These are phyloP conservation scores for Fomitopsis serialis DNA, from an alignment of 768 basidiomycete genomes.

Conservation along the genomic window DNA sequence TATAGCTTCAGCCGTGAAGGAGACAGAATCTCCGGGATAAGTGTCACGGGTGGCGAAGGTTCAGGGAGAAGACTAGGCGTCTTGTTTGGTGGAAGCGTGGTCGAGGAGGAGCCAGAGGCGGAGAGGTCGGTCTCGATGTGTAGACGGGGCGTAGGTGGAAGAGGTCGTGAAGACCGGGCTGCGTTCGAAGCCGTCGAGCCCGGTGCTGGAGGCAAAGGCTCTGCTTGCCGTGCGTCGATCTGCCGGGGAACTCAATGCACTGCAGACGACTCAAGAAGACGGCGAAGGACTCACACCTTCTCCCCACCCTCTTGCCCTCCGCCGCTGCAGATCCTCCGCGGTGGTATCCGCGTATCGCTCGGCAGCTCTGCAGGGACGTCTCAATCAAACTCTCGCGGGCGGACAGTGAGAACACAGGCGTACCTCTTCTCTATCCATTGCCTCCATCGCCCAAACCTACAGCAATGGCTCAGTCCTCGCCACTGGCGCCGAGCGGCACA, in stretches of 20 bases:
- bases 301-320: constrained; percentile 71
- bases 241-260: background rate
- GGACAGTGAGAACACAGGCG: constrained; percentile 6
- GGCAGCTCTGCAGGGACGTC: constrained; percentile 55
- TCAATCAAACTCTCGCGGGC: constrained; percentile 1
- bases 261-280: background rate
- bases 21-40: constrained; percentile 35
- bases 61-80: background rate
- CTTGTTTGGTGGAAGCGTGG: constrained; percentile 16
- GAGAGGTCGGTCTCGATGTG: constrained; percentile 20
- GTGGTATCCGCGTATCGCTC: constrained; percentile 70
- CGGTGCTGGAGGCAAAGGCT: too few species aligned
- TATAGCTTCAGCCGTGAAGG: constrained; percentile 67
- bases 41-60: constrained; percentile 10
- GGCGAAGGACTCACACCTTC: constrained; percentile 30
- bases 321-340: constrained; percentile 48
- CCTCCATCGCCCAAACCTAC: constrained; percentile 80
- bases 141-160: constrained; percentile 8
- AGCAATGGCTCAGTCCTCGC: background rate
- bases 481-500: background rate
- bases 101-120: constrained; percentile 12
- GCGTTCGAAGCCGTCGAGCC: background rate
- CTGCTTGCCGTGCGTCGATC: background rate
- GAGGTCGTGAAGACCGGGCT: background rate
- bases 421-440: constrained; percentile 89